Percentiles rank a stretch among this genome's conserved stretches.
These are phyloP conservation scores for Lentinus tigrinus DNA, from an alignment of 768 basidiomycete genomes.

Conservation along the genomic window DNA sequence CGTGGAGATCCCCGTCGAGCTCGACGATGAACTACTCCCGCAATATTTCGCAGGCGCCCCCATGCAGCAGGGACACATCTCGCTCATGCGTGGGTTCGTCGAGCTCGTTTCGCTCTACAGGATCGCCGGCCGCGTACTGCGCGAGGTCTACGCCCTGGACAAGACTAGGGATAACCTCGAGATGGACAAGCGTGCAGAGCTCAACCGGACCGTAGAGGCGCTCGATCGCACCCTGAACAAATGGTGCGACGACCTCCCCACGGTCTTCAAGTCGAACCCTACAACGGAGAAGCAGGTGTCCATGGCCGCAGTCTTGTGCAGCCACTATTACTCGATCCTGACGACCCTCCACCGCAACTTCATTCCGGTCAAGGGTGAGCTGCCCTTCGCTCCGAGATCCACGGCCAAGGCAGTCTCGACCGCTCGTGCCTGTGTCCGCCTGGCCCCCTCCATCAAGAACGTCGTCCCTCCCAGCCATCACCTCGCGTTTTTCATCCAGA, in stretches of 20 bases:
- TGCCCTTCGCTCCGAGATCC: constrained; percentile 66
- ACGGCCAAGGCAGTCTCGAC: constrained; percentile 79
- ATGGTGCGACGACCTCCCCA: constrained; percentile 82
- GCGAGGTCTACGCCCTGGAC: constrained; percentile 81
- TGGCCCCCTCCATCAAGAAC: constrained; percentile 82
- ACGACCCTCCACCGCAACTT: constrained; percentile 89
- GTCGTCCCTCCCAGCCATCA: constrained; percentile 85
- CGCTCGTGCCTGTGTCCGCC: constrained; percentile 80
- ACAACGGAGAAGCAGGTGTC: constrained; percentile 78
- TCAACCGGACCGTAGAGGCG: constrained; percentile 76
- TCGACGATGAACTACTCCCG: constrained; percentile 77
- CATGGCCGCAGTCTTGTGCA: constrained; percentile 83
- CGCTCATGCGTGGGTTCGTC: constrained; percentile 81
- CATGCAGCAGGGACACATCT: constrained; percentile 52
- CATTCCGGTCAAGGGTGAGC: constrained; percentile 74
- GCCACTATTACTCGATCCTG: constrained; percentile 85
- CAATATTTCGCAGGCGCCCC: constrained; percentile 70
- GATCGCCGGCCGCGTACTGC: constrained; percentile 79
- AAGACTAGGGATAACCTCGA: constrained; percentile 73
- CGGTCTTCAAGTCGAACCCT: constrained; percentile 71
- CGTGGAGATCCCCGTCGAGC: constrained; percentile 77
- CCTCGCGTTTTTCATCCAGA: constrained; percentile 86
- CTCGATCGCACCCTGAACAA: constrained; percentile 74
- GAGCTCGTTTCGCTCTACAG: constrained; percentile 78
- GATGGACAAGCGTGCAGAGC: constrained; percentile 68